Conservation (phyloP, 306 rosid genomes). For the Cajanus cajan region DNA sequence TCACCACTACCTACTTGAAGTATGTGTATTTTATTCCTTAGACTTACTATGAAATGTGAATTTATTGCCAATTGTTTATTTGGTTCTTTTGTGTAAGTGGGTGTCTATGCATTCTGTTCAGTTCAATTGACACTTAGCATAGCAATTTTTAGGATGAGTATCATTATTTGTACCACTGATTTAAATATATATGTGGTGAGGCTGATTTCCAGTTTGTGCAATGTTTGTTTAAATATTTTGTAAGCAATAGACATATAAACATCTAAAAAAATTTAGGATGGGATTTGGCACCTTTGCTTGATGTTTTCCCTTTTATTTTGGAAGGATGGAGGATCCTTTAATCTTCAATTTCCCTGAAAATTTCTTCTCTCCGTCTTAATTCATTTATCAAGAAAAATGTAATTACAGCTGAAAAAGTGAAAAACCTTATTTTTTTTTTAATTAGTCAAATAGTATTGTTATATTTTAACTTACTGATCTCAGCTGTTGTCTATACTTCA, state of each 20-base stretch:
- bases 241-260: not conserved
- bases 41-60: conserved; percentile 3
- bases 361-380: not conserved
- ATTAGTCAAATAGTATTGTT: not conserved
- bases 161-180: not conserved
- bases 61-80: conserved; percentile 12
- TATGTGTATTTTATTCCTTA: conserved; percentile 33
- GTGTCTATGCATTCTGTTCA: not conserved
- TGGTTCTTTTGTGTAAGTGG: not conserved
- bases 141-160: not conserved
- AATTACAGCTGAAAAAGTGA: not conserved
- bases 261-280: not conserved
- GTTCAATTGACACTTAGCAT: not conserved
- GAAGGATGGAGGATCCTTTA: not conserved
- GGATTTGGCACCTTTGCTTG: not conserved
- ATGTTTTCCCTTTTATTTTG: not conserved
- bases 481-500: not conserved
- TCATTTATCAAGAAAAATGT: not conserved
- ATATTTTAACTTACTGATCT: not conserved
- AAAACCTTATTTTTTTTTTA: not conserved
- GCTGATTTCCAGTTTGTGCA: conserved; percentile 11
- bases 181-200: not conserved
- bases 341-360: not conserved
- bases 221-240: not conserved
- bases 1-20: conserved; percentile 90